These are phyloP conservation scores for Caloboletus inedulis DNA, from an alignment of 1,284 basidiomycete species.

Conservation along the genomic window DNA sequence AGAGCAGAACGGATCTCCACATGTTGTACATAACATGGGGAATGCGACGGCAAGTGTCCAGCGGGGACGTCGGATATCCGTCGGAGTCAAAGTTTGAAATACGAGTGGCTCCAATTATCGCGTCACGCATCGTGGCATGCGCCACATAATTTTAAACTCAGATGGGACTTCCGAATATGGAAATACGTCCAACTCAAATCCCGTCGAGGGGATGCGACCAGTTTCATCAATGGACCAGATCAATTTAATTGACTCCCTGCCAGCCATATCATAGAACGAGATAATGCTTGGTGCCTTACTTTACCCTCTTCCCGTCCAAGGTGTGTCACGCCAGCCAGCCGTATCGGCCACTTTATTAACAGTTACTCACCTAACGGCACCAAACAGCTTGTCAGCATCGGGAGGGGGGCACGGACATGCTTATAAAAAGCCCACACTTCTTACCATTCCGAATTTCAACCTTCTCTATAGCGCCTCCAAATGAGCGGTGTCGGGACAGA, in stretches of 20 bases:
- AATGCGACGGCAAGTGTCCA: neutral
- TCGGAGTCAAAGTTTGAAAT: neutral
- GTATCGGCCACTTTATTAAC: neutral
- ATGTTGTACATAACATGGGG: neutral
- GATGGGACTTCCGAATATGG: neutral
- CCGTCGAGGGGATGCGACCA: no score
- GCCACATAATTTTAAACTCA: neutral
- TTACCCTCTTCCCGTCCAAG: neutral
- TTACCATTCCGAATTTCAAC: neutral
- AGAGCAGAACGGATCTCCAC: neutral
- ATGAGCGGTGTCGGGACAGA: constrained; percentile 23
- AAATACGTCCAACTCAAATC: neutral
- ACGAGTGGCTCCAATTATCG: no score
- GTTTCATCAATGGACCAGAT: no score
- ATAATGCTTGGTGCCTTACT: neutral
- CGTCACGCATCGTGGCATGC: neutral
- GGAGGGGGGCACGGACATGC: neutral
- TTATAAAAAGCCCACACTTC: constrained; percentile 14
- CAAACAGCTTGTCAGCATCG: constrained; percentile 1
- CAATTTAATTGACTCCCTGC: no score
- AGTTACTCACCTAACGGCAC: constrained; percentile 19
- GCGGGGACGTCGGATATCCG: neutral
- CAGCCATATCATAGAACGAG: no score
- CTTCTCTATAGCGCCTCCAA: neutral
- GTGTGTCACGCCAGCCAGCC: neutral